Base-by-base conservation (phyloP, 345 rosid genomes). In the Gossypium arboreum region DNA sequence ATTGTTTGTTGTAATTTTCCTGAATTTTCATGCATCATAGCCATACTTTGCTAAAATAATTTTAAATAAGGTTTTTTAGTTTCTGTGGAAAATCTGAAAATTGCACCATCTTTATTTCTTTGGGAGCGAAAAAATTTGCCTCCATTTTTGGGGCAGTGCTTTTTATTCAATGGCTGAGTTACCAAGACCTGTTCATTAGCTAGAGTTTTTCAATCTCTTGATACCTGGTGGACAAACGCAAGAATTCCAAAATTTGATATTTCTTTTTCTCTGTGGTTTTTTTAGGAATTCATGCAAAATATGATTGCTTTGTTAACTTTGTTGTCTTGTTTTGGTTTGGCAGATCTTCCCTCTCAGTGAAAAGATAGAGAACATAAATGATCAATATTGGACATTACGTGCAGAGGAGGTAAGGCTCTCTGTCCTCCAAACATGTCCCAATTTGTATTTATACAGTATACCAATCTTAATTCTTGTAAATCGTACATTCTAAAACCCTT, bases 331-430 rank as follows among this genome's bases (percentile, higher is more conserved):
- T 22, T 59, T 22, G 56, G 22, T 68, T 51, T 76, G 82, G 79
- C 89, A 88, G 93, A 90, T 87, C 52, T 90, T 90, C 78, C 95
- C 91, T 1, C 86, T 79, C 63, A 74, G 56, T 80, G 95, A 90
- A 71, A 90, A 83, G 82, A 90, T 90, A 48, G 95, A 90, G 83
- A 90, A 84, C 79, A 88, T 90, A 67, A 90, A 90, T 81, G 95
- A 90, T 74, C 92, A 90, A 67, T 88, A 88, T 77, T 90, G 95
- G 92, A 90, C 92, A 39, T 73, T 90, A 65, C 91, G 95, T 24
- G 92, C 92, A 48, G 95, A 90, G 76, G 95, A 90, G 92, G 95
- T 82, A 76, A 76, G 76, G 76, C 22, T 24, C 16, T 41, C 12
- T 41, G 57, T 63, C 18, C 51, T 64, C 34, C 51, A 75, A 24